Percentiles rank a stretch among this genome's conserved stretches.
Evolutionary conservation across 306 rosid genomes (phyloP).

Genomic region (Vigna reflexopilosa): DNA sequence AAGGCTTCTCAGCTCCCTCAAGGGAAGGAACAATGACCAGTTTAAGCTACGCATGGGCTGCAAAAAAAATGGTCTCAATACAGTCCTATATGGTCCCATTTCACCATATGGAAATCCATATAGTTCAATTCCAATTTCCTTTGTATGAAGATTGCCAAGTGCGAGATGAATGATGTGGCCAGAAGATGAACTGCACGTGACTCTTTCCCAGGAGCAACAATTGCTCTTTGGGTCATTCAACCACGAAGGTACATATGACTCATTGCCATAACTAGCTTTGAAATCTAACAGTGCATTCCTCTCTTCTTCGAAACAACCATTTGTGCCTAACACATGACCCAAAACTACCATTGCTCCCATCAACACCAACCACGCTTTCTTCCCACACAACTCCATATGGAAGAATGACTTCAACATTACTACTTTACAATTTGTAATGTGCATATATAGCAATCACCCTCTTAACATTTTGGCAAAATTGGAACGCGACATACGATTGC

Average conservation of each 20-base stretch:
- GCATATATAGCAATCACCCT: not conserved
- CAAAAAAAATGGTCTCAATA: not conserved
- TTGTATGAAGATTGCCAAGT: not conserved
- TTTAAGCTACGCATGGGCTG: not conserved
- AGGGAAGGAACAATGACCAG: not conserved
- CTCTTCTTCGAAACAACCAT: constrained; percentile 10
- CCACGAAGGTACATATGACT: not conserved
- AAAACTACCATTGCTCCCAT: not conserved
- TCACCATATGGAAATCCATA: not conserved
- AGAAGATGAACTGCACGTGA: not conserved
- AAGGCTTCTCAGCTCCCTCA: not conserved
- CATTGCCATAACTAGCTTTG: not conserved
- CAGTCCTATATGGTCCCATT: not conserved
- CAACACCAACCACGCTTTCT: not conserved
- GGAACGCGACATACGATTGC: not conserved
- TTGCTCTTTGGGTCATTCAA: not conserved
- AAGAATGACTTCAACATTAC: not conserved
- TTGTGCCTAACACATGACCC: not conserved
- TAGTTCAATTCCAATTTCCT: not conserved
- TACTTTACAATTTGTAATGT: not conserved
- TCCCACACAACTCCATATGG: not conserved
- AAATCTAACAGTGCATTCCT: not conserved
- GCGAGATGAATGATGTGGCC: not conserved
- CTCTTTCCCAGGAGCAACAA: constrained; percentile 21
- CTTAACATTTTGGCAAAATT: not conserved